phyloP scores from a whole-genome alignment of 192 early-diverging fungal species.

The Dissophora ornata region DNA sequence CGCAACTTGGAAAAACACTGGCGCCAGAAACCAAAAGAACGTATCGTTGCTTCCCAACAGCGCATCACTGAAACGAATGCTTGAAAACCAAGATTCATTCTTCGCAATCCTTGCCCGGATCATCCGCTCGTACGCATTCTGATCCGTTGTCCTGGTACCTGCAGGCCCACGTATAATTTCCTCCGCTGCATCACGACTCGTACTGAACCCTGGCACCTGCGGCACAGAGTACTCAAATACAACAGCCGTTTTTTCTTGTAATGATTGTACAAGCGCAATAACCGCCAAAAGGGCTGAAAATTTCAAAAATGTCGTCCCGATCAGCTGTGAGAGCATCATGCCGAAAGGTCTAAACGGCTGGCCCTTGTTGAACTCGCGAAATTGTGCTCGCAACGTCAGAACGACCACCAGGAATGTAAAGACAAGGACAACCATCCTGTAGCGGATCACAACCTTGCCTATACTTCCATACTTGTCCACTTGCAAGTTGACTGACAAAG shows the following conservation, averaged over 20 bases:
- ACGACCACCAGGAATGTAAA: constrained; percentile 76
- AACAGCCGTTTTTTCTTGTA: constrained; percentile 12
- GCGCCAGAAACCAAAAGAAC: constrained; percentile 69
- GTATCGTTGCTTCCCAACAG: constrained; percentile 63
- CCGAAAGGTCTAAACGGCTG: constrained; percentile 44
- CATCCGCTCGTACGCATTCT: constrained; percentile 35
- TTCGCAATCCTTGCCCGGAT: constrained; percentile 18
- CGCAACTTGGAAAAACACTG: constrained; percentile 59
- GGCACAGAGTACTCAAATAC: constrained; percentile 2
- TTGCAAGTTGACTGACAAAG: constrained; percentile 61
- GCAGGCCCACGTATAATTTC: constrained; percentile 22
- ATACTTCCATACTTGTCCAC: constrained; percentile 80
- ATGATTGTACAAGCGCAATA: constrained; percentile 35
- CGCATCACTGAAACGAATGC: constrained; percentile 54
- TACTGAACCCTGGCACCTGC: background rate
- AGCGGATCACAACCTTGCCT: constrained; percentile 76
- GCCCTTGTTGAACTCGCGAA: constrained; percentile 55
- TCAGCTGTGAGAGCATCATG: constrained; percentile 36
- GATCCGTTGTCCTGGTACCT: constrained; percentile 4
- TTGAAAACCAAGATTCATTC: constrained; percentile 32
- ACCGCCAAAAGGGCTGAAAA: constrained; percentile 36
- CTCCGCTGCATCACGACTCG: constrained; percentile 13
- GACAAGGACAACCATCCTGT: constrained; percentile 75
- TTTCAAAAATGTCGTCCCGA: constrained; percentile 32
- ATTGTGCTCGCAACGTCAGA: constrained; percentile 65